phyloP scores from a whole-genome alignment of 2,329 filamentous ascomycete species.

The Apiospora aurea region DNA sequence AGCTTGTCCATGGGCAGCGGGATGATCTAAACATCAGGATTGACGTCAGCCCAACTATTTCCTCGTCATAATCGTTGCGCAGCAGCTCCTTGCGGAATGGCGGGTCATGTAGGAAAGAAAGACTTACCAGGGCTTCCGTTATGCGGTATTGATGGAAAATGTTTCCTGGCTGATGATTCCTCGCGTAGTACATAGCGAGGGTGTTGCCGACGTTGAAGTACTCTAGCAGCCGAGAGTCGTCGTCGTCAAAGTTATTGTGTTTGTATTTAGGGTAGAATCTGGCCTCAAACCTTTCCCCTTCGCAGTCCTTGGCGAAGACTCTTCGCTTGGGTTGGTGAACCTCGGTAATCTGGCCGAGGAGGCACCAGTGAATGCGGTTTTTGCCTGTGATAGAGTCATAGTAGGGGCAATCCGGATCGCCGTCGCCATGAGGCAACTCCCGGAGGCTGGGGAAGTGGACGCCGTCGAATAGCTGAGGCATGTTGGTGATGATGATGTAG shows the following conservation, averaged over 20 bases:
- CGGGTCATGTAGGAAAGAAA: neutral
- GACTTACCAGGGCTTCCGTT: constrained; percentile 25
- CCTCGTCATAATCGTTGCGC: too few species aligned
- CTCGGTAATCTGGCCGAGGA: constrained; percentile 39
- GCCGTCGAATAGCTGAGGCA: too few species aligned
- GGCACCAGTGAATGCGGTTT: constrained; percentile 31
- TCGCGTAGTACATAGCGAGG: constrained; percentile 35
- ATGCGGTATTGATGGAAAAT: too few species aligned
- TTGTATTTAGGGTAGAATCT: constrained; percentile 25
- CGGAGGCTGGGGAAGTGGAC: constrained; percentile 30
- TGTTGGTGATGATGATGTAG: too few species aligned
- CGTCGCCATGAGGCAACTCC: constrained; percentile 25
- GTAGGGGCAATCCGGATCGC: constrained; percentile 26
- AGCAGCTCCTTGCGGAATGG: too few species aligned
- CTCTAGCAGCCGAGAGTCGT: constrained; percentile 28
- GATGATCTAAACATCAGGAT: constrained; percentile 30
- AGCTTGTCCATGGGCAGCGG: constrained; percentile 30
- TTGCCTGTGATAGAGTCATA: neutral
- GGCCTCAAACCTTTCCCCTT: constrained; percentile 27
- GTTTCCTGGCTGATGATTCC: too few species aligned
- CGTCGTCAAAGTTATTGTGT: constrained; percentile 28
- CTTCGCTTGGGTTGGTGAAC: constrained; percentile 37
- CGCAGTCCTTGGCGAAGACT: constrained; percentile 32
- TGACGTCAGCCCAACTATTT: neutral
- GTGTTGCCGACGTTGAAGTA: constrained; percentile 34